Conservation (phyloP, 2,329 filamentous ascomycete genomes). For the Ophiostoma quercus region DNA sequence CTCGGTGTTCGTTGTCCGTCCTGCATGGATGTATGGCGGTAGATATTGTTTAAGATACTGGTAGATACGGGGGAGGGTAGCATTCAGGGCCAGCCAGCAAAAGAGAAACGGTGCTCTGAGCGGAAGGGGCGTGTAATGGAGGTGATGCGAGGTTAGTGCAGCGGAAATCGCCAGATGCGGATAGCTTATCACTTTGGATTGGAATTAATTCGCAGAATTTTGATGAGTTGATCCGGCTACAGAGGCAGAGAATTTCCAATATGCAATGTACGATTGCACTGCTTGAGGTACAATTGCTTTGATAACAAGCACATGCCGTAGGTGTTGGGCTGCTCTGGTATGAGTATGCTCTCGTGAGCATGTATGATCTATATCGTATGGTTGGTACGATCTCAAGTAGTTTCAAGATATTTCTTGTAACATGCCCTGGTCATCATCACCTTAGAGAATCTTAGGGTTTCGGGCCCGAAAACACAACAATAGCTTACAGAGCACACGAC, state of each 20-base stretch:
- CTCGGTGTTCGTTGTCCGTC: slow-evolving; percentile 17
- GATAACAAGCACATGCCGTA: background rate
- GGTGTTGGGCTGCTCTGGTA: background rate
- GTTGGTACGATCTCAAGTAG: background rate
- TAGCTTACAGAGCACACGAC: background rate
- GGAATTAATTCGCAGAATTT: background rate
- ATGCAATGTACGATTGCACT: background rate
- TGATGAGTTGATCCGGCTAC: background rate
- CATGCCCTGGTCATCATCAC: background rate
- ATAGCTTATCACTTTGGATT: background rate
- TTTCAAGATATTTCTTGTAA: background rate
- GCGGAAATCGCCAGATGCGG: background rate
- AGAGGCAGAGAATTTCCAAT: background rate
- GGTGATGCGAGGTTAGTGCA: background rate
- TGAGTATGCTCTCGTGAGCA: background rate
- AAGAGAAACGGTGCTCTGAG: background rate
- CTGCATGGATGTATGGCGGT: background rate
- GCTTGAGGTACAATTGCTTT: no score
- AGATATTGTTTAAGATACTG: background rate
- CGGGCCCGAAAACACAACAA: background rate
- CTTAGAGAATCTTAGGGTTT: background rate
- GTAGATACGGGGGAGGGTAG: slow-evolving; percentile 2
- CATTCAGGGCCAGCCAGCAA: background rate
- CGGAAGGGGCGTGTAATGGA: slow-evolving; percentile 28
- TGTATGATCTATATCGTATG: background rate